Percentiles rank a stretch among this genome's conserved stretches.
Evolutionary conservation across 108 stramenopile species (phyloP).

Genomic region (Cylindrotheca fusiformis): DNA sequence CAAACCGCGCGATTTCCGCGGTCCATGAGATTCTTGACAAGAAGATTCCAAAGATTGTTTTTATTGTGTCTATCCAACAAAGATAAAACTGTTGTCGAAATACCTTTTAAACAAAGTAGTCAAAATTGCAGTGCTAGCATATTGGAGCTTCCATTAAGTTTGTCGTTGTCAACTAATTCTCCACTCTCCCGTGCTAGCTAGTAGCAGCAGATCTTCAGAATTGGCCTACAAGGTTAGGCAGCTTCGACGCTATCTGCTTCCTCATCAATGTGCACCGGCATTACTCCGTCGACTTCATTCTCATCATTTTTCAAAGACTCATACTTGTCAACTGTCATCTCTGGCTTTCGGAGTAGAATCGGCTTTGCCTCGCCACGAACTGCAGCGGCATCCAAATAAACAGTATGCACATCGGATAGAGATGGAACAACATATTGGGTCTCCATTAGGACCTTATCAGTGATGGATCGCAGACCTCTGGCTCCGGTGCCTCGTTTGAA

Average conservation of each 20-base stretch:
- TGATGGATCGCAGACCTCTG: slow-evolving; percentile 92
- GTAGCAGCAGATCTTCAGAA: too few species aligned
- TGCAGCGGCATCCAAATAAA: slow-evolving; percentile 89
- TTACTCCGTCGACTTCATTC: slow-evolving; percentile 55
- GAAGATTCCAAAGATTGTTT: too few species aligned
- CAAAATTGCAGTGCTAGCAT: too few species aligned
- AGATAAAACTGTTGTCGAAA: too few species aligned
- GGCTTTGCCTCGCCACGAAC: slow-evolving; percentile 84
- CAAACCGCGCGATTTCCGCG: too few species aligned
- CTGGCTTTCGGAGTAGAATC: slow-evolving; percentile 72
- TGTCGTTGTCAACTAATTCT: too few species aligned
- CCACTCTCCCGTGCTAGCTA: too few species aligned
- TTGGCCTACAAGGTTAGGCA: slow-evolving; percentile 29
- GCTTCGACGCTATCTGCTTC: slow-evolving; percentile 51
- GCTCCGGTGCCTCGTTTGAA: slow-evolving; percentile 92
- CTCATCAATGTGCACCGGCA: slow-evolving; percentile 48
- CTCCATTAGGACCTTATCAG: slow-evolving; percentile 92
- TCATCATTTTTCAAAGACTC: slow-evolving; percentile 56
- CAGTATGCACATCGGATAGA: slow-evolving; percentile 84
- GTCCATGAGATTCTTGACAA: too few species aligned
- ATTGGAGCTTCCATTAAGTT: too few species aligned
- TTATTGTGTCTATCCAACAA: too few species aligned
- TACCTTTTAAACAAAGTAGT: too few species aligned
- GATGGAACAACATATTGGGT: slow-evolving; percentile 93
- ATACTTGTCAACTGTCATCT: slow-evolving; percentile 75